phyloP scores from a whole-genome alignment of 441 rosid genomes.

The Eruca vesicaria region DNA sequence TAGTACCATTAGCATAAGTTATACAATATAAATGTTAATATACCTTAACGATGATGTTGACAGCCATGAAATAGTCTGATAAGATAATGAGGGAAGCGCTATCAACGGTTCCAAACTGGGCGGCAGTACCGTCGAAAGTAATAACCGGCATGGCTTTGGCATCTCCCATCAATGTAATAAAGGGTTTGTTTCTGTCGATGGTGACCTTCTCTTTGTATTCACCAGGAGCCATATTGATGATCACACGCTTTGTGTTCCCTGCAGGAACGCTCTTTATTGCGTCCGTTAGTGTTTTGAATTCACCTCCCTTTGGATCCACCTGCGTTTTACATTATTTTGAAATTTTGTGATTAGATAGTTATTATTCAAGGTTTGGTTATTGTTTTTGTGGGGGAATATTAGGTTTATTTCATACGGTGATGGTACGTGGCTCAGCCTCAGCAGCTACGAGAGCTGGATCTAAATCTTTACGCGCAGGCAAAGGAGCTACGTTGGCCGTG shows the following conservation, averaged over 20 bases:
- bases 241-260: constrained; percentile 26
- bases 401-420: constrained; percentile 13
- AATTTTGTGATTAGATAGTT: background rate
- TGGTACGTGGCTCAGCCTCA: constrained; percentile 17
- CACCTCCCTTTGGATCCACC: constrained; percentile 13
- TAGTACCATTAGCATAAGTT: background rate
- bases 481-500: background rate
- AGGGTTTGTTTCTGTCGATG: constrained; percentile 26
- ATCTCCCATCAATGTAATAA: constrained; percentile 30
- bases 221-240: constrained; percentile 25
- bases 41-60: constrained; percentile 50
- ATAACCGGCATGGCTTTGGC: constrained; percentile 29
- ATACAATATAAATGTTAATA: background rate
- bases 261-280: constrained; percentile 26
- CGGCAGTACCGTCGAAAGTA: constrained; percentile 46
- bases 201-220: constrained; percentile 28
- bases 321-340: background rate
- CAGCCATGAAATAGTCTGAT: constrained; percentile 59
- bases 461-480: constrained; percentile 5
- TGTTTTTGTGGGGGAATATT: background rate
- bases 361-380: background rate
- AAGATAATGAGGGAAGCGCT: constrained; percentile 55
- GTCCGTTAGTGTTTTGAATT: constrained; percentile 6
- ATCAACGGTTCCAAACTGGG: constrained; percentile 51
- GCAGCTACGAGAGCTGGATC: constrained; percentile 24